Evolutionary conservation across 208 protist species (phyloP).

Genomic region (Leishmania amazonensis): DNA sequence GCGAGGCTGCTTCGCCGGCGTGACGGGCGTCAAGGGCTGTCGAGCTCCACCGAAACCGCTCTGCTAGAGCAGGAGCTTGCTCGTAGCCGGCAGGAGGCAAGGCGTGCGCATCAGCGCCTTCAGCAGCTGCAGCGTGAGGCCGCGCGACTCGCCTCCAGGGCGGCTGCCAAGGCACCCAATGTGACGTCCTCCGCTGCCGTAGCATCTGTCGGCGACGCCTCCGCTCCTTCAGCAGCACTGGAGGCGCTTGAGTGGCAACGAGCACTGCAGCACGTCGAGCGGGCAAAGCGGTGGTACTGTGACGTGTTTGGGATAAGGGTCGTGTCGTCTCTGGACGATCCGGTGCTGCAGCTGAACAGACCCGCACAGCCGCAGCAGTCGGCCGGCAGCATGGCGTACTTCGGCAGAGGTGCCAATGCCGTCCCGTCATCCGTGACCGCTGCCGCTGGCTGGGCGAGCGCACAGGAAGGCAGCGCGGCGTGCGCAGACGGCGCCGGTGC

Average conservation of each 20-base stretch:
- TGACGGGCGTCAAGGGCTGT: not conserved
- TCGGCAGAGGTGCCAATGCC: conserved; percentile 22
- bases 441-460: not conserved
- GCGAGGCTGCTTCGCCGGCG: conserved; percentile 17
- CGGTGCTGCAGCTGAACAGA: conserved; percentile 17
- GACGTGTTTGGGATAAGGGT: conserved; percentile 46
- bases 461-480: conserved; percentile 1
- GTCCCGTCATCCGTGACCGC: conserved; percentile 1
- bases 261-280: conserved; percentile 46
- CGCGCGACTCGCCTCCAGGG: conserved; percentile 16
- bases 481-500: not conserved
- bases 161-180: not conserved
- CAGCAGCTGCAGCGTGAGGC: conserved; percentile 46
- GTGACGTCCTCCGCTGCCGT: not conserved
- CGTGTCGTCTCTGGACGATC: conserved; percentile 15
- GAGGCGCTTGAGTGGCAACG: conserved; percentile 14
- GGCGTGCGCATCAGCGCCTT: conserved; percentile 26
- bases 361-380: conserved; percentile 21
- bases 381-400: conserved; percentile 19
- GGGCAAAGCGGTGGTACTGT: conserved; percentile 50
- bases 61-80: conserved; percentile 29
- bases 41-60: conserved; percentile 7
- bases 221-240: not conserved
- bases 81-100: conserved; percentile 21
- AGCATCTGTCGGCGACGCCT: not conserved